Percentiles rank a stretch among this genome's conserved stretches.
Evolutionary conservation across 352 stramenopile species (phyloP).

Genomic region (Thraustochytrium sp.): DNA sequence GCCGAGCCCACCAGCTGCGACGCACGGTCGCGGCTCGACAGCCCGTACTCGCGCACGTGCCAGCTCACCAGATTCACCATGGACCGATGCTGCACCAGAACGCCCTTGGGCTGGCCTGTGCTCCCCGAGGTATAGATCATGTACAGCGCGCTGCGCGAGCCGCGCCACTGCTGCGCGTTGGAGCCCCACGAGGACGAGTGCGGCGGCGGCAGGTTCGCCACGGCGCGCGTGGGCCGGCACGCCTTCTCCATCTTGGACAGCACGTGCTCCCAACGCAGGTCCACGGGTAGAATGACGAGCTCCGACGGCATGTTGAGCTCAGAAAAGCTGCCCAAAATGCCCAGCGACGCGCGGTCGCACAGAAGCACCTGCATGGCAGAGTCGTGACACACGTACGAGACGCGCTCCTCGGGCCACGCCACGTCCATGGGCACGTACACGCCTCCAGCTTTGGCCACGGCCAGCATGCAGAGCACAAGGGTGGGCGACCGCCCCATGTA

Average conservation of each 20-base stretch:
- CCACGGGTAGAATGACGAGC: neutral
- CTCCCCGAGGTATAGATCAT: conserved; percentile 69
- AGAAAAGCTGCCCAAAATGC: neutral
- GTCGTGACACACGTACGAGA: conserved; percentile 45
- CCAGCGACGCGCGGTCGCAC: neutral
- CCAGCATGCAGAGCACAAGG: conserved; percentile 45
- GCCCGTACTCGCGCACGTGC: conserved; percentile 8
- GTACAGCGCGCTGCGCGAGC: conserved; percentile 52
- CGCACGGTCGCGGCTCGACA: conserved; percentile 20
- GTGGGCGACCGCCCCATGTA: conserved; percentile 46
- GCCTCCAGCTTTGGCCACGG: conserved; percentile 42
- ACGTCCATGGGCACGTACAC: conserved; percentile 48
- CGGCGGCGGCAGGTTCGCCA: neutral
- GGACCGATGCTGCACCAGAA: conserved; percentile 61
- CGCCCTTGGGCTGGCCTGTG: conserved; percentile 64
- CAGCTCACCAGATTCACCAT: conserved; percentile 42
- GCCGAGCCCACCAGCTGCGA: conserved; percentile 40
- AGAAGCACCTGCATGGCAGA: conserved; percentile 15
- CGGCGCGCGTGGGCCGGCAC: neutral
- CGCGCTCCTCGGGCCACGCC: conserved; percentile 29
- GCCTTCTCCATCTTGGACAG: neutral
- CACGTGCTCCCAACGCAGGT: neutral
- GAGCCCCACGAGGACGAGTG: conserved; percentile 10
- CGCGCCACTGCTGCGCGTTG: conserved; percentile 1
- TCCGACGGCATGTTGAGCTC: neutral